Base-by-base conservation (phyloP, 345 rosid genomes). In the Salix exigua region DNA sequence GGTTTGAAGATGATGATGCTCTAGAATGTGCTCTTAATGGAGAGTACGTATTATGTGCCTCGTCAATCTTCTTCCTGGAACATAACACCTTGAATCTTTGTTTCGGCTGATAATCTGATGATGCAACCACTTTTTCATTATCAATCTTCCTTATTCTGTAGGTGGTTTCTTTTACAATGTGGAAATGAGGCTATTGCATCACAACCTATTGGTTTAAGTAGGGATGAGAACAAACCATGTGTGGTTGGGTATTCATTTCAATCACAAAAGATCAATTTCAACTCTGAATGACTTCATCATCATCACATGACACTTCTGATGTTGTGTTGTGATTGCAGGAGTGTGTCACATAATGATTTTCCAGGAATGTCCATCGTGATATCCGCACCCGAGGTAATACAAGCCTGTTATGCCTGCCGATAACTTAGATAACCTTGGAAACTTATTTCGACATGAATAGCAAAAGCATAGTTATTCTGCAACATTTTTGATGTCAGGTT, bases 21-120 rank as follows among this genome's bases (percentile, higher is more conserved):
- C 89, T 91, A 58, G 98, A 91, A 82, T 91, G 91, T 62, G 86
- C 96, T 64, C 81, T 95, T 28, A 85, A 72, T 11, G 99, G 94
- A 81, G 94, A 93, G 94, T 91, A 86, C 35, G 97, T 85, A n/a
- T 35, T 68, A 80, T 75, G 35, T 64, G 62, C 72, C 69, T 28
- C 16, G 48, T 75, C 21, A 80, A 62, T 67, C 17, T 53, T 16
- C 23, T 61, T 72, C 48, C 33, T 18, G 6, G 17, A 6, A 21
- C 37, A 46, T 31, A 40, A 9, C 12, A 11, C 44, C 60, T 44
- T 63, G 71, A 68, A 35, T 68, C 26, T 64, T 6, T 31, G 42
- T 17, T 18, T 63, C 2, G 21, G 44, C 33, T 9, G 5, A 8
- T 21, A 35, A 25, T 38, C 9, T 7, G 2, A 38, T 17, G 30